These are phyloP conservation scores for Ganoderma boninense DNA, from an alignment of 1,284 basidiomycete species.

Conservation along the genomic window DNA sequence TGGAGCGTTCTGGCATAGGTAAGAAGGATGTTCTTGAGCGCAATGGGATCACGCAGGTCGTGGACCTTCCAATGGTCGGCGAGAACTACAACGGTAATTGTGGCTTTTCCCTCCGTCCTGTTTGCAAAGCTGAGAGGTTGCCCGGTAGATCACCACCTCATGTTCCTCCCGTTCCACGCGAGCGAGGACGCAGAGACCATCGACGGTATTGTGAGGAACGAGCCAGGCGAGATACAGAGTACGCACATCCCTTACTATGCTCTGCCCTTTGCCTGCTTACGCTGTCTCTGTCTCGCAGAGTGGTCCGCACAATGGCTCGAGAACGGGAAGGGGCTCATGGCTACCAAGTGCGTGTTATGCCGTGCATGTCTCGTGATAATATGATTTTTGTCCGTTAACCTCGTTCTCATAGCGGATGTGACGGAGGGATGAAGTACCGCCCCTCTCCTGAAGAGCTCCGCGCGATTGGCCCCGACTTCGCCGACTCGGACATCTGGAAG, in stretches of 20 bases:
- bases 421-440: slow-evolving; percentile 57
- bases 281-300: slow-evolving; percentile 37
- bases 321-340: slow-evolving; percentile 54
- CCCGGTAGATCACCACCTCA: slow-evolving; percentile 49
- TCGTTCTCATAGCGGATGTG: slow-evolving; percentile 43
- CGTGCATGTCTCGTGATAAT: not conserved
- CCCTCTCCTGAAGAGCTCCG: slow-evolving; percentile 51
- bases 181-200: slow-evolving; percentile 52
- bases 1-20: slow-evolving; percentile 45
- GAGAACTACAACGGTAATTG: slow-evolving; percentile 61
- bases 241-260: slow-evolving; percentile 4
- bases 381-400: not conserved
- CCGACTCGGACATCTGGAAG: slow-evolving; percentile 44
- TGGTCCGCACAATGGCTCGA: slow-evolving; percentile 49
- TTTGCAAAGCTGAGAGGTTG: not conserved
- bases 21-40: slow-evolving; percentile 47
- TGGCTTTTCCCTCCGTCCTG: not conserved
- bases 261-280: not conserved
- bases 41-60: slow-evolving; percentile 48
- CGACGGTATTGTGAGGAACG: slow-evolving; percentile 49
- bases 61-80: slow-evolving; percentile 67
- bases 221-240: slow-evolving; percentile 45
- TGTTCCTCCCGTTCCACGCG: slow-evolving; percentile 45
- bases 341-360: slow-evolving; percentile 50
- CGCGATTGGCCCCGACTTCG: slow-evolving; percentile 51